These are phyloP conservation scores for Fusarium vanettenii DNA, from an alignment of 2,329 filamentous ascomycete species.

Conservation along the genomic window DNA sequence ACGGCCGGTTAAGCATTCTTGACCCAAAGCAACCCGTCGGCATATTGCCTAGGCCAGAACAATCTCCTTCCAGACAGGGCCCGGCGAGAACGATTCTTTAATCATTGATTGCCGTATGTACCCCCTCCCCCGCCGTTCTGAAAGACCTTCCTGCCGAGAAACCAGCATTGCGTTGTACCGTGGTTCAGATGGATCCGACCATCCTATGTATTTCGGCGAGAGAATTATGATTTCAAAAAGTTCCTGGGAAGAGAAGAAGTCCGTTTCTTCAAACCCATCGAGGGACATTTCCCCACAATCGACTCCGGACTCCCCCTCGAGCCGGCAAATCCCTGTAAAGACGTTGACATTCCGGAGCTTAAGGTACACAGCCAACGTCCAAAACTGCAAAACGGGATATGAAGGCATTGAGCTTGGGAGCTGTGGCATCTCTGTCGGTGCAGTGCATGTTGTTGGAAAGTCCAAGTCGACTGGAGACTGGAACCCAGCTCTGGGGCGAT, in stretches of 20 bases:
- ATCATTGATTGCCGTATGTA: not conserved
- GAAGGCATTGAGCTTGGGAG: not conserved
- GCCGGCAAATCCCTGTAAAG: not conserved
- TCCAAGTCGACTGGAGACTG: not conserved
- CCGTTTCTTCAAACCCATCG: not conserved
- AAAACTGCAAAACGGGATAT: slow-evolving; percentile 27
- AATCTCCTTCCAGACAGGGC: not conserved
- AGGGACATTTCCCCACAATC: not conserved
- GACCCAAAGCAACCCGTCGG: not conserved
- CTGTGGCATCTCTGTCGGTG: not conserved
- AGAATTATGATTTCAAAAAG: not conserved
- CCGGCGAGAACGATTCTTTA: not conserved
- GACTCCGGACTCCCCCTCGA: not conserved
- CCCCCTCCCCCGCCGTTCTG: not conserved
- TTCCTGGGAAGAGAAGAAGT: not conserved
- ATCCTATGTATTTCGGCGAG: not conserved
- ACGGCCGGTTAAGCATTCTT: not conserved
- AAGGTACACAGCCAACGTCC: slow-evolving; percentile 7
- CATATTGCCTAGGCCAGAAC: not conserved
- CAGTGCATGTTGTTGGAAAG: not conserved
- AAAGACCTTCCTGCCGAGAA: not conserved
- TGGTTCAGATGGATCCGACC: not conserved
- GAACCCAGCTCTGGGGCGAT: not conserved
- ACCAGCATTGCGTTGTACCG: not conserved
- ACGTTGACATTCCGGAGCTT: not conserved